Conservation (phyloP, 2,329 filamentous ascomycete species). For the Phialocephala subalpina region DNA sequence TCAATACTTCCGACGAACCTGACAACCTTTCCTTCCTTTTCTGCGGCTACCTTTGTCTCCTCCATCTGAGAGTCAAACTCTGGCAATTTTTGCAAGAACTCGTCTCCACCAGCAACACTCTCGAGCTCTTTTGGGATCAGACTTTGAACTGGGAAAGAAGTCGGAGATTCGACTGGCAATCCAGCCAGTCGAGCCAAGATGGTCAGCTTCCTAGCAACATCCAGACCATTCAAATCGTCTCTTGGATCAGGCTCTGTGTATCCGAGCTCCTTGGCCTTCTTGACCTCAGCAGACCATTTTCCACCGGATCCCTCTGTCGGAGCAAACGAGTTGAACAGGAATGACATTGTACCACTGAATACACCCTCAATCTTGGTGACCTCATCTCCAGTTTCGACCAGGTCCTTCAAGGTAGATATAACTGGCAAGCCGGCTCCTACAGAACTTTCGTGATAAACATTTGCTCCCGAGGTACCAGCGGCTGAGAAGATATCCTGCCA, state of each 20-base stretch:
- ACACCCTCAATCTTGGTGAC: conserved; percentile 95
- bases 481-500: conserved; percentile 89
- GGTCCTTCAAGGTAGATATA: conserved; percentile 90
- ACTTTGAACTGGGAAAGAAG: conserved; percentile 91
- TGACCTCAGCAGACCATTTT: conserved; percentile 90
- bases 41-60: conserved; percentile 82
- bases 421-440: conserved; percentile 94
- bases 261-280: conserved; percentile 89
- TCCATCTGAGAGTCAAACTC: conserved; percentile 93
- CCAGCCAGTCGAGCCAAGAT: conserved; percentile 90
- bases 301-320: conserved; percentile 79
- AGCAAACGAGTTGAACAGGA: conserved; percentile 97
- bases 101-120: conserved; percentile 76
- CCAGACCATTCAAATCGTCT: conserved; percentile 86
- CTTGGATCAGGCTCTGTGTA: conserved; percentile 91
- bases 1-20: conserved; percentile 95
- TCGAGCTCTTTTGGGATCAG: conserved; percentile 91
- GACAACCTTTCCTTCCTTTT: conserved; percentile 88
- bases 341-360: conserved; percentile 97
- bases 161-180: conserved; percentile 81
- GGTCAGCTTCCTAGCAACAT: conserved; percentile 94
- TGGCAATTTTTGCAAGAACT: conserved; percentile 84
- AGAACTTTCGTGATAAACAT: conserved; percentile 94
- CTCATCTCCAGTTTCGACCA: conserved; percentile 92
- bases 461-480: conserved; percentile 74